Base-by-base conservation (phyloP, 768 basidiomycete species). In the Rhizopogon vinicolor region DNA sequence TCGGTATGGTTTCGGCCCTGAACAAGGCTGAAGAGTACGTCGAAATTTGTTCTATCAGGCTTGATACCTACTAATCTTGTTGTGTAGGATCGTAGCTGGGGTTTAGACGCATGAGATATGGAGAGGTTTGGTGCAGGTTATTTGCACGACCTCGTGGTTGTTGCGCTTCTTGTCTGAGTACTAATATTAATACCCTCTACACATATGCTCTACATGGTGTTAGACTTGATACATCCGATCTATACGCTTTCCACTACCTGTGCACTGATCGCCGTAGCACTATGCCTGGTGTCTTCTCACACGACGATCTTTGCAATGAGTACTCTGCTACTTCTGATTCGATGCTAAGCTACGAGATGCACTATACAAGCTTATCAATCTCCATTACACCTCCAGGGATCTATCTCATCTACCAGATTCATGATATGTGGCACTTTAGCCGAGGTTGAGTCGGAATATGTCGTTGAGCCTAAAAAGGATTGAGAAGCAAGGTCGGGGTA, bases 21-120 rank as follows among this genome's bases (percentile, higher is more conserved):
- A 95, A 95, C 72, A 94, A 97, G 78, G 95, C 95, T 12, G 96
- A 98, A 73, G 91, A 93, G 90, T 93, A 35, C 33, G 43, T 44
- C 40, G 9, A 39, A 46, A 56, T 46, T 50, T 55, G 44, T 35
- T 41, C 37, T 41, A 50, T 22, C 33, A n/a, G 43, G 33, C 18
- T 48, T 41, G 53, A 45, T 22, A 43, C 49, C n/a, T 28, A 52
- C 56, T 68, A 52, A 67, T 39, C 13, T 29, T 50, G 51, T 46
- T 33, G 40, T 13, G 33, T 44, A 85, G 83, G 75, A 85, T 85
- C 56, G 84, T 85, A 31, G 84, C 83, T 42, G 84, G 84, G 54
- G 84, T 85, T 35, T 84, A 72, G 67, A 45, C 13, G 59, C 42
- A 16, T 46, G 10, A 28, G 25, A 18, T 45, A 35, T 51, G 3